Percentiles rank a stretch among this genome's conserved stretches.
Conservation (phyloP, 2,329 filamentous ascomycete species). For the Cytospora leucostoma region DNA sequence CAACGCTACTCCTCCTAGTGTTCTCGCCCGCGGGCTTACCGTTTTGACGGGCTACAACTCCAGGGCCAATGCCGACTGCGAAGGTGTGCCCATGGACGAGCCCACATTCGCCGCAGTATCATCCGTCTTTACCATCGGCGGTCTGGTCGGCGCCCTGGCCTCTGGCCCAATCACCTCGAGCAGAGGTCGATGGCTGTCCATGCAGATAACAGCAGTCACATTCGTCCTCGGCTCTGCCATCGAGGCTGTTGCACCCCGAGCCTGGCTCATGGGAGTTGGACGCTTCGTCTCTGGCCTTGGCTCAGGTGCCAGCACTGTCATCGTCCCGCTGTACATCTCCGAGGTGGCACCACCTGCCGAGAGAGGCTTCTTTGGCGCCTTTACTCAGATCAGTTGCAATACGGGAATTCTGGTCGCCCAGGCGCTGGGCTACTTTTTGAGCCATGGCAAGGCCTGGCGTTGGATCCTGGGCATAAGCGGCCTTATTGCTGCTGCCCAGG, state of each 20-base stretch:
- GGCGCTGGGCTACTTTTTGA: slow-evolving; percentile 83
- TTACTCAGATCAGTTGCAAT: slow-evolving; percentile 94
- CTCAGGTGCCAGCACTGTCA: slow-evolving; percentile 86
- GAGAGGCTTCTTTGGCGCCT: slow-evolving; percentile 76
- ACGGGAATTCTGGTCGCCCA: slow-evolving; percentile 85
- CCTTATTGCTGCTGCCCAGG: slow-evolving; percentile 66
- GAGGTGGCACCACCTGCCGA: slow-evolving; percentile 78
- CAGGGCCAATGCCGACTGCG: slow-evolving; percentile 59
- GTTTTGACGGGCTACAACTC: slow-evolving; percentile 33
- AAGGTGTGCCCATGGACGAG: slow-evolving; percentile 75
- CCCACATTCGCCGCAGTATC: slow-evolving; percentile 82
- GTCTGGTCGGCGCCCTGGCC: slow-evolving; percentile 77
- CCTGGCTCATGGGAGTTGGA: slow-evolving; percentile 70
- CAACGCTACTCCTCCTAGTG: slow-evolving; percentile 43
- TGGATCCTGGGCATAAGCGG: slow-evolving; percentile 77
- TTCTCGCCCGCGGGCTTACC: slow-evolving; percentile 39
- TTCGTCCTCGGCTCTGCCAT: slow-evolving; percentile 75
- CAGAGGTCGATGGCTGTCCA: slow-evolving; percentile 73
- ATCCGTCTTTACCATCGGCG: slow-evolving; percentile 89
- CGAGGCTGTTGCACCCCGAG: slow-evolving; percentile 70
- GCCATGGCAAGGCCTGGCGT: slow-evolving; percentile 77
- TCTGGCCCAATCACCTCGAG: slow-evolving; percentile 78
- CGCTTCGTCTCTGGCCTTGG: slow-evolving; percentile 80
- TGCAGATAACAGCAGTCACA: slow-evolving; percentile 75
- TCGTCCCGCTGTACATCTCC: slow-evolving; percentile 92